A percentile compares a stretch with the other conserved stretches of the same genome.
Evolutionary conservation across 2,329 filamentous ascomycete genomes (phyloP).

Genomic region (Colletotrichum caudatum): DNA sequence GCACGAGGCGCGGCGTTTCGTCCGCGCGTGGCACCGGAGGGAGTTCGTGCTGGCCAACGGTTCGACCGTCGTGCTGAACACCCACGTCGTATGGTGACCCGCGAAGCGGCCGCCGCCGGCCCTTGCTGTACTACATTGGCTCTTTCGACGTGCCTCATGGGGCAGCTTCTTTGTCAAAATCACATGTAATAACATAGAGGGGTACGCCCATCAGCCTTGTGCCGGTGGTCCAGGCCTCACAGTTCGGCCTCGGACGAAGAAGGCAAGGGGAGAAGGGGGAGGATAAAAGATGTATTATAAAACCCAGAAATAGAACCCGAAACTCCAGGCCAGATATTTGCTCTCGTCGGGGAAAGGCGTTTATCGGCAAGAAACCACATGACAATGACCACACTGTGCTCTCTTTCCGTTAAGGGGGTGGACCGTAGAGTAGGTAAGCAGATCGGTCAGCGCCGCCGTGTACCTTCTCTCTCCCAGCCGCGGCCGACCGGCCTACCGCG

Average conservation of each 20-base stretch:
- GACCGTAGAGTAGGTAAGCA: slow-evolving; percentile 5
- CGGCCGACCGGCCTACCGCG: slow-evolving; percentile 2
- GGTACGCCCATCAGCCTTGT: background rate
- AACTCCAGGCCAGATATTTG: slow-evolving; percentile 62
- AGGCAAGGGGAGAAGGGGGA: background rate
- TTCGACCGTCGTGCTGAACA: slow-evolving; percentile 27
- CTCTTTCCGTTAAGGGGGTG: slow-evolving; percentile 19
- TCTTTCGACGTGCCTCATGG: background rate
- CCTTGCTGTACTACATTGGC: background rate
- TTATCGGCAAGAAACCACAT: slow-evolving; percentile 35
- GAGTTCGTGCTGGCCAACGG: slow-evolving; percentile 41
- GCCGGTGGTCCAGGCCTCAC: background rate
- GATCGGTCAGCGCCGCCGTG: slow-evolving; percentile 7
- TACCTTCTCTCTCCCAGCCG: slow-evolving; percentile 21
- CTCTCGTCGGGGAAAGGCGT: slow-evolving; percentile 49
- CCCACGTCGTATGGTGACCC: slow-evolving; percentile 37
- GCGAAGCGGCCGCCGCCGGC: background rate
- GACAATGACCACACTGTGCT: slow-evolving; percentile 27
- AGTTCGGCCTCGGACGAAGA: background rate
- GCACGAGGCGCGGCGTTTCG: slow-evolving; percentile 54
- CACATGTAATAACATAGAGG: background rate
- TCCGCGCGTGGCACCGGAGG: slow-evolving; percentile 56
- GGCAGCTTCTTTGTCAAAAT: background rate
- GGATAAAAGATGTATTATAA: slow-evolving; percentile 53
- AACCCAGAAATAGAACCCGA: slow-evolving; percentile 55